phyloP scores from a whole-genome alignment of 2,329 filamentous ascomycete species.

The Thielaviopsis populi region DNA sequence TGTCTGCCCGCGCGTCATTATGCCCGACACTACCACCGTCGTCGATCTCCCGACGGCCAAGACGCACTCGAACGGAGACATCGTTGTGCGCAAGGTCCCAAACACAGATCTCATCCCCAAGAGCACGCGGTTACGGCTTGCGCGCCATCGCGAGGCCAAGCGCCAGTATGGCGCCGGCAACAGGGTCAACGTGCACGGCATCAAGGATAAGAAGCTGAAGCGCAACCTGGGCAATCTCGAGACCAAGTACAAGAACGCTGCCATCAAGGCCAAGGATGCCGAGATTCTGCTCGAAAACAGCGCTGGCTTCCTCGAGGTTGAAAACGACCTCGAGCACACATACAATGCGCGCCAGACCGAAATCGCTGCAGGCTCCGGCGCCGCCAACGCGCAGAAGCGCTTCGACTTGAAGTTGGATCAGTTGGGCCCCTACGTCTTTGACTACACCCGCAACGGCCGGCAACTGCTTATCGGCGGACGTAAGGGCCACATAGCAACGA shows the following conservation, averaged over 20 bases:
- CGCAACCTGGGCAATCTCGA: constrained; percentile 67
- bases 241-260: constrained; percentile 64
- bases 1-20: no score
- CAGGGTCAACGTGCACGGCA: constrained; percentile 52
- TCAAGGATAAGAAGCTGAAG: constrained; percentile 83
- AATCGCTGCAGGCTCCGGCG: constrained; percentile 55
- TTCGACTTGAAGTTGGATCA: constrained; percentile 76
- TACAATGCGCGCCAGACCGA: constrained; percentile 87
- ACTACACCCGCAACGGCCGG: constrained; percentile 81
- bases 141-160: constrained; percentile 47
- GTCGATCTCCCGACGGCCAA: constrained; percentile 11
- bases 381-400: constrained; percentile 80
- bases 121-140: constrained; percentile 35
- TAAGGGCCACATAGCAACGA: constrained; percentile 88
- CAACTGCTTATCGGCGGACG: constrained; percentile 73
- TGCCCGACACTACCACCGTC: constrained; percentile 3
- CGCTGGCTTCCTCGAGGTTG: constrained; percentile 72
- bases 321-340: constrained; percentile 76
- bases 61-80: constrained; percentile 6
- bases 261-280: constrained; percentile 78
- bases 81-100: background rate
- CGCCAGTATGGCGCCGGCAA: constrained; percentile 73
- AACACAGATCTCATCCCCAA: constrained; percentile 33
- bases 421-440: constrained; percentile 73
- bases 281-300: constrained; percentile 87